Evolutionary conservation across 495 filamentous ascomycete species (phyloP).

Genomic region (Sphaerosporella brunnea): DNA sequence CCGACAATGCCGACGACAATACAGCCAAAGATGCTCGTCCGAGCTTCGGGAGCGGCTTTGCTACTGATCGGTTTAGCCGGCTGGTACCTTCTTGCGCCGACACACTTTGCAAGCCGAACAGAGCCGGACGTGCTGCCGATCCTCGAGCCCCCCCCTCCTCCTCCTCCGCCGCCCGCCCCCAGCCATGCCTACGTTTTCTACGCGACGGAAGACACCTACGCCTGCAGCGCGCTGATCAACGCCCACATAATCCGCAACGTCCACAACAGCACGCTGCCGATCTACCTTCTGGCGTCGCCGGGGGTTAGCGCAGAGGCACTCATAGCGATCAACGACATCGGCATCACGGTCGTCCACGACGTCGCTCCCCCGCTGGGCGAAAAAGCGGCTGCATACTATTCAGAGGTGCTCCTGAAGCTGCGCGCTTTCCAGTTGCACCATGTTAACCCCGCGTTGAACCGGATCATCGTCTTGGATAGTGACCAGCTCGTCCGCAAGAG

Average conservation of each 20-base stretch:
- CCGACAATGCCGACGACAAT: too few species aligned
- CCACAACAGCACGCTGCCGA: conserved; percentile 19
- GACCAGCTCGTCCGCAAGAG: conserved; percentile 28
- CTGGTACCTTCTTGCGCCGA: not conserved
- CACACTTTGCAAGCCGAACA: too few species aligned
- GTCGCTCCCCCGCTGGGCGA: conserved; percentile 17
- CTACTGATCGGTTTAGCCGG: not conserved
- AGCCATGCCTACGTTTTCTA: conserved; percentile 28
- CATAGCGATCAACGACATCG: conserved; percentile 1
- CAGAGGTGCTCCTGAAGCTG: conserved; percentile 26
- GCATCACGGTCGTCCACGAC: conserved; percentile 18
- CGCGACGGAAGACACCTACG: conserved; percentile 24
- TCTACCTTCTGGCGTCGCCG: conserved; percentile 19
- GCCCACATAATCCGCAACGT: conserved; percentile 23
- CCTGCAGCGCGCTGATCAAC: conserved; percentile 29
- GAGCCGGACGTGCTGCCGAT: too few species aligned
- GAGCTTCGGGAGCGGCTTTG: not conserved
- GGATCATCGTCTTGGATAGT: conserved; percentile 26
- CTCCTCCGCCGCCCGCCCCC: too few species aligned
- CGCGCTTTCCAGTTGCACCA: conserved; percentile 24
- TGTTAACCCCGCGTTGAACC: conserved; percentile 17
- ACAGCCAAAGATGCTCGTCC: not conserved
- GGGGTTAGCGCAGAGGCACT: conserved; percentile 6
- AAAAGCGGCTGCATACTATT: conserved; percentile 17
- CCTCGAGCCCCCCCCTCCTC: too few species aligned